A percentile compares a stretch with the other conserved stretches of the same genome.
Evolutionary conservation across 768 basidiomycete genomes (phyloP).

Genomic region (Panaeolus papilionaceus): DNA sequence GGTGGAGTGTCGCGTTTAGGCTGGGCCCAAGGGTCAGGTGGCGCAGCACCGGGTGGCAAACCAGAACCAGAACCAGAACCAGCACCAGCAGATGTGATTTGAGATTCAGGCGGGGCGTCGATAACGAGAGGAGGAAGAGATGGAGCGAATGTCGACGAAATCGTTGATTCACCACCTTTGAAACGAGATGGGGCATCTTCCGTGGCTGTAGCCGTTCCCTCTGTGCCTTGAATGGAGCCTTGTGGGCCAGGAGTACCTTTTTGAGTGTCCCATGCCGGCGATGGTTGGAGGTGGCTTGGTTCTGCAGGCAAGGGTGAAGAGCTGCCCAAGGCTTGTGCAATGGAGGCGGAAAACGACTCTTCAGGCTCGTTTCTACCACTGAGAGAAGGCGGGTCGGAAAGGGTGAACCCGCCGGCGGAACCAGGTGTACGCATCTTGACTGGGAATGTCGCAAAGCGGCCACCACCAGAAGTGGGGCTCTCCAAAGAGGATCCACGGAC

Average conservation of each 20-base stretch:
- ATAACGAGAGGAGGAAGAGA: neutral
- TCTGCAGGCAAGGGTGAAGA: neutral
- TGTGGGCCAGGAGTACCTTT: neutral
- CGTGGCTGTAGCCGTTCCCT: constrained; percentile 19
- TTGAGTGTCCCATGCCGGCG: constrained; percentile 4
- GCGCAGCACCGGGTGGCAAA: constrained; percentile 30
- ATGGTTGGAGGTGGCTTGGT: constrained; percentile 15
- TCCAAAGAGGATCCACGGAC: constrained; percentile 27
- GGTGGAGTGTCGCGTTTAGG: constrained; percentile 19
- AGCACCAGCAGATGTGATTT: neutral
- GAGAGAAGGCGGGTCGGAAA: constrained; percentile 37
- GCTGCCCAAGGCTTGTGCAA: constrained; percentile 39
- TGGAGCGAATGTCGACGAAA: neutral
- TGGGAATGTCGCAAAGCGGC: constrained; percentile 75
- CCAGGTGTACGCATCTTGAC: constrained; percentile 44
- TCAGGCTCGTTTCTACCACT: constrained; percentile 29
- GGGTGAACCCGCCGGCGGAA: constrained; percentile 27
- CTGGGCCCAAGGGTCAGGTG: constrained; percentile 28
- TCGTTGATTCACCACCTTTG: neutral
- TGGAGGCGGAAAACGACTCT: constrained; percentile 43
- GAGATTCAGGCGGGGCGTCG: neutral
- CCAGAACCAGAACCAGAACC: constrained; percentile 7
- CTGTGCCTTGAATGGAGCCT: neutral
- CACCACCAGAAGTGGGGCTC: constrained; percentile 38
- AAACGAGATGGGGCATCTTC: constrained; percentile 21